Base-by-base conservation (phyloP, 179 eudicot species). In the Gypsophila paniculata region DNA sequence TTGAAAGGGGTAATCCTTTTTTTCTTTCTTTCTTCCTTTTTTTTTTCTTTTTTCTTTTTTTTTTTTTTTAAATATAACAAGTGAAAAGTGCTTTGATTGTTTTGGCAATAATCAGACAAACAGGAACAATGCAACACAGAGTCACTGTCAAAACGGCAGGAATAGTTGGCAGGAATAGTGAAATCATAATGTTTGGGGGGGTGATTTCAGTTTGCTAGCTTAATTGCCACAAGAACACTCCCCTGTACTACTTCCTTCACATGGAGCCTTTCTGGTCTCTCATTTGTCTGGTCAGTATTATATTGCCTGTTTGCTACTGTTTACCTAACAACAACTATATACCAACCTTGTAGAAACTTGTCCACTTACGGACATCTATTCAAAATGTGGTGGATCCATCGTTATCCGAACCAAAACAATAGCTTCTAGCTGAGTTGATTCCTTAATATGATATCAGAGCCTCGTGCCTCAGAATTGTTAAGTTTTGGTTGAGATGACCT, bases 241-340 rank as follows among this genome's bases (percentile, higher is more conserved):
- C 8, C 17, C 75, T 62, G 69, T 46, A 36, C 69, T 18, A 72
- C 61, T 48, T 49, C 69, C 22, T 42, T 73, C 63, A 64, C 76
- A 64, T 65, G 76, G 69, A 34, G 1, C 7, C 49, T 65, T 51
- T 67, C 34, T 21, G 49, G 59, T 73, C 76, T 65, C 61, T 62
- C 76, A 73, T 73, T 73, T 73, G 76, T 64, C 68, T 53, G 70
- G 76, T 14, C 49, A 63, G 6, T 48, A 52, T 32, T 48, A 10
- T 46, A 23, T 49, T 32, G 34, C 69, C 46, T 51, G 11, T 67
- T 61, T 3, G 19, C 13, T 53, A 61, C 65, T 12, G 19, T 63
- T 29, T 63, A n/a, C n/a, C 32, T 52, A 18, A 29, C 58, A 29
- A 29, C 19, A 51, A 17, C 26, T 10, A 11, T 11, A 46, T 46